Evolutionary conservation across 495 filamentous ascomycete genomes (phyloP).

Genomic region (Aspergillus olivimuriae): DNA sequence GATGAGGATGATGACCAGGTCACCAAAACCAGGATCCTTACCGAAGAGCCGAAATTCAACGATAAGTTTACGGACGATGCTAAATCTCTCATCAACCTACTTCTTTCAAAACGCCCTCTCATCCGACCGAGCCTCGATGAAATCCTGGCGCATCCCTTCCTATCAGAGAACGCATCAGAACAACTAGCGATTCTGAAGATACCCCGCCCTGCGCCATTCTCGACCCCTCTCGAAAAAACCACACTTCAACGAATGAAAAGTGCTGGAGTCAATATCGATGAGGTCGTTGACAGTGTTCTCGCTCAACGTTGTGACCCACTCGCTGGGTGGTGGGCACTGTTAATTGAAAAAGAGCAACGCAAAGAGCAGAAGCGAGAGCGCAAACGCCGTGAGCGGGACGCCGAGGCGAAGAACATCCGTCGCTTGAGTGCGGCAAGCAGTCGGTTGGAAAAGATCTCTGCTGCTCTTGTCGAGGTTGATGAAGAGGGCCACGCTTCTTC

Average conservation of each 20-base stretch:
- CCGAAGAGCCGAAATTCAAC: slow-evolving; percentile 76
- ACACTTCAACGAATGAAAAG: slow-evolving; percentile 90
- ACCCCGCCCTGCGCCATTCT: slow-evolving; percentile 77
- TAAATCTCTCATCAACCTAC: slow-evolving; percentile 60
- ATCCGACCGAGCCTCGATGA: slow-evolving; percentile 80
- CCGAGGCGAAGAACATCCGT: slow-evolving; percentile 70
- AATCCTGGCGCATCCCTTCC: slow-evolving; percentile 81
- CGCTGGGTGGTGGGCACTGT: slow-evolving; percentile 92
- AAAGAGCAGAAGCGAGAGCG: slow-evolving; percentile 79
- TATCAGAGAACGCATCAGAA: slow-evolving; percentile 78
- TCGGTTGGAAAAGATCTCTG: slow-evolving; percentile 70
- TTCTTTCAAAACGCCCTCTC: slow-evolving; percentile 85
- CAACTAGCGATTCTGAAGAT: slow-evolving; percentile 88
- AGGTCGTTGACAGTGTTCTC: slow-evolving; percentile 89
- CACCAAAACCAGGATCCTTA: slow-evolving; percentile 80
- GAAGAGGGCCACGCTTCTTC: slow-evolving; percentile 52
- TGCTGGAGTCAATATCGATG: slow-evolving; percentile 89
- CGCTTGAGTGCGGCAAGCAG: slow-evolving; percentile 82
- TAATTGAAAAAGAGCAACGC: slow-evolving; percentile 93
- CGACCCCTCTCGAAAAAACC: slow-evolving; percentile 83
- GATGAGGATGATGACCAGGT: slow-evolving; percentile 87
- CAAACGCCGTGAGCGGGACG: slow-evolving; percentile 78
- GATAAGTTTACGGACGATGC: slow-evolving; percentile 73
- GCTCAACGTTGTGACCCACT: slow-evolving; percentile 82
- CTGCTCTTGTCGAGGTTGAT: slow-evolving; percentile 65